These are phyloP conservation scores for Cenchrus purpureus DNA, from an alignment of 176 grass and related monocot species.

Conservation along the genomic window DNA sequence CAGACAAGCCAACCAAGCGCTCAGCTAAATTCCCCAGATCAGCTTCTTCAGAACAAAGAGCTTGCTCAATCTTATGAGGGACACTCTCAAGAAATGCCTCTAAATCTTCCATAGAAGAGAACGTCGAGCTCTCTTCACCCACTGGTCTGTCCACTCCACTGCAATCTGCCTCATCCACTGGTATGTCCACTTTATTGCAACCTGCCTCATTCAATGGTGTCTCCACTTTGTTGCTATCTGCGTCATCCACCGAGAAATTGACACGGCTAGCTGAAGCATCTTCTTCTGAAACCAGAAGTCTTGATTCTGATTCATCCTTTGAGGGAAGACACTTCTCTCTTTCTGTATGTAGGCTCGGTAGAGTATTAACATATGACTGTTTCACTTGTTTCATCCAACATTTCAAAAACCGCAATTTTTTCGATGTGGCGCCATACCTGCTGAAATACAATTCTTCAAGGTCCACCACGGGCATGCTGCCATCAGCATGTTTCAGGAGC, in stretches of 20 bases:
- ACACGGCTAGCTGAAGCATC: slow-evolving; percentile 34
- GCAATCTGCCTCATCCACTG: slow-evolving; percentile 44
- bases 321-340: slow-evolving; percentile 28
- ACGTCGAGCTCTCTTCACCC: slow-evolving; percentile 34
- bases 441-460: slow-evolving; percentile 79
- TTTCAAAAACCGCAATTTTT: slow-evolving; percentile 91
- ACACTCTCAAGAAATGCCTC: slow-evolving; percentile 70
- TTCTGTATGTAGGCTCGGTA: slow-evolving; percentile 35
- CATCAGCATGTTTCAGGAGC: slow-evolving; percentile 52
- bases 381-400: slow-evolving; percentile 91
- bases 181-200: slow-evolving; percentile 26
- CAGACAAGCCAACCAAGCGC: slow-evolving; percentile 71
- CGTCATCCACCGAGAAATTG: slow-evolving; percentile 35
- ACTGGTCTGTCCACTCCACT: slow-evolving; percentile 25
- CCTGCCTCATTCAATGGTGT: slow-evolving; percentile 23
- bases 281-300: slow-evolving; percentile 48
- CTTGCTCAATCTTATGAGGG: slow-evolving; percentile 87
- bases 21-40: slow-evolving; percentile 79
- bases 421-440: slow-evolving; percentile 56
- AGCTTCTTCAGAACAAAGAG: slow-evolving; percentile 65
- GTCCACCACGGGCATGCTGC: slow-evolving; percentile 49
- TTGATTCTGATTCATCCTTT: slow-evolving; percentile 61
- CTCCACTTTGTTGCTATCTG: slow-evolving; percentile 46
- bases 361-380: slow-evolving; percentile 39
- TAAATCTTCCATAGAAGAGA: slow-evolving; percentile 67